Base-by-base conservation (phyloP, 2,329 filamentous ascomycete species). In the Fusarium metavorans region DNA sequence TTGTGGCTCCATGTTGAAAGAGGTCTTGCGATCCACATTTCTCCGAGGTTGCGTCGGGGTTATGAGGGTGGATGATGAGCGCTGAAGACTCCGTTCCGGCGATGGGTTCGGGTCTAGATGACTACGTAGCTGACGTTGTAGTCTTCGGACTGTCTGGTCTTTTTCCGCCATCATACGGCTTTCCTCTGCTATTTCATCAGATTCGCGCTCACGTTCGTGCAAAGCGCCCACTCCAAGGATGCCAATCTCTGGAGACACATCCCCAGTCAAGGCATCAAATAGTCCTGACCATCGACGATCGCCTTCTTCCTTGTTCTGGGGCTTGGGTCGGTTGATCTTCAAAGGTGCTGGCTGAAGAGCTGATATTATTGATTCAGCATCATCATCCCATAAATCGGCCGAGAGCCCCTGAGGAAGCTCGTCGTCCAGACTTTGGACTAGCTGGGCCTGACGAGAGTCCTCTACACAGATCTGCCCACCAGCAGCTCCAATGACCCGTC, bases 301-400 rank as follows among this genome's bases (percentile, higher is more conserved):
- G 14, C 73, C 48, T 8, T 67, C 34, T 18, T 56, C 58, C 32
- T 58, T 68, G 6, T 50, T 34, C 56, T 64, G 57, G 10, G 61
- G 59, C 34, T 65, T 67, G 20, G 65, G 69, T 6, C 57, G 67
- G 8, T 65, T 74, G 18, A 81, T 65, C 13, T 73, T 70, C 13
- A 81, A 68, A 5, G 80, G 78, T 13, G 76, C 73, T 8, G 80
- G 80, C 34, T 76, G 74, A 25, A 80, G 63, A 23, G 73, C 73
- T 6, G 74, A 62, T 20, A 70, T 66, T 34, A 74, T 74, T 6
- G 72, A 64, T 20, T 72, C 71, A 18, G 66, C 62, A 34, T 74
- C 76, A 20, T 56, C 43, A 43, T 66, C 58, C 77, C 72, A 75
- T 14, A 80, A 39, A 50, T 78, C 71, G 3, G 79, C 80, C 3